Evolutionary conservation across 2,329 filamentous ascomycete genomes (phyloP).

Genomic region (Cryphonectria radicalis): DNA sequence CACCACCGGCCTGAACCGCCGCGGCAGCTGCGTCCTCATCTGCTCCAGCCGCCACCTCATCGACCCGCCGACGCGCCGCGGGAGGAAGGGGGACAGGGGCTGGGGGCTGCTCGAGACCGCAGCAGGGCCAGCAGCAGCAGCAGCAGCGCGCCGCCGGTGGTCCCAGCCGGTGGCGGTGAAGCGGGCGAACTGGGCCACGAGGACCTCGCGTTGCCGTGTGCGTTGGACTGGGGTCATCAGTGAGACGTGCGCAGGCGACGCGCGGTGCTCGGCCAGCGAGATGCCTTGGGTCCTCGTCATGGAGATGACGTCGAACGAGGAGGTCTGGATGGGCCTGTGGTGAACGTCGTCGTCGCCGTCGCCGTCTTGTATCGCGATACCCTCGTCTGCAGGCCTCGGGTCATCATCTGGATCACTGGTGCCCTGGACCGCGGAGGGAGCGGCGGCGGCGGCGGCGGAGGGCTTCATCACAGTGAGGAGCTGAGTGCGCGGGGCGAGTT

Average conservation of each 20-base stretch:
- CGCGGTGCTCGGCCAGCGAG: constrained; percentile 42
- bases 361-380: constrained; percentile 27
- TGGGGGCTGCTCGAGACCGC: background rate
- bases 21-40: constrained; percentile 43
- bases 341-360: constrained; percentile 11
- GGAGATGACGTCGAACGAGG: constrained; percentile 44
- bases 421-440: background rate
- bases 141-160: constrained; percentile 29
- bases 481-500: constrained; percentile 47
- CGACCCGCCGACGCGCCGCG: constrained; percentile 46
- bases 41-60: constrained; percentile 45
- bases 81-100: constrained; percentile 14
- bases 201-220: constrained; percentile 32
- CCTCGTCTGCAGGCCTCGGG: constrained; percentile 27
- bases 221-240: background rate
- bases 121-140: background rate
- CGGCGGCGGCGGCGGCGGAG: background rate
- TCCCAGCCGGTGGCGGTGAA: constrained; percentile 47
- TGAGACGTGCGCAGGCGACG: background rate
- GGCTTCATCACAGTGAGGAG: constrained; percentile 42
- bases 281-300: constrained; percentile 49
- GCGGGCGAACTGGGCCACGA: constrained; percentile 48
- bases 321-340: constrained; percentile 8
- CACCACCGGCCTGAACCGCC: constrained; percentile 38
- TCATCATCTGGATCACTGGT: background rate